Evolutionary conservation across 129 eudicot genomes (phyloP).

Genomic region (Helianthus tuberosus): DNA sequence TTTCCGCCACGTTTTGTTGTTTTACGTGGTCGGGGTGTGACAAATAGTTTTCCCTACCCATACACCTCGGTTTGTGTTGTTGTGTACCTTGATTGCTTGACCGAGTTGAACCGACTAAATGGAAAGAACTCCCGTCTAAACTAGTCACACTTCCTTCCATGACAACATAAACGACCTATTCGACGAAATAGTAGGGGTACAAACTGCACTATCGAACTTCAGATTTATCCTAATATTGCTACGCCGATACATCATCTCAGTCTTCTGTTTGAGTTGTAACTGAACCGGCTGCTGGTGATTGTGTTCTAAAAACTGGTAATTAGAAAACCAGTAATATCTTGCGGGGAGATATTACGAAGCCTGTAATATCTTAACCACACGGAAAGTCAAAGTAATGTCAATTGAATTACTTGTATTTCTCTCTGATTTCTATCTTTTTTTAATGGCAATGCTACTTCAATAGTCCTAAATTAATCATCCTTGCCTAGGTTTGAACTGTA

Average conservation of each 20-base stretch:
- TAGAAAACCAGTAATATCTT: too few species aligned
- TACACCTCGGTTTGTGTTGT: constrained; percentile 76
- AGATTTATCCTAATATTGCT: constrained; percentile 83
- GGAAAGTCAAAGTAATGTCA: too few species aligned
- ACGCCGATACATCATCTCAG: constrained; percentile 65
- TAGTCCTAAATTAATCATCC: too few species aligned
- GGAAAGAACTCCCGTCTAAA: constrained; percentile 72
- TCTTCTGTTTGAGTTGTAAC: constrained; percentile 68
- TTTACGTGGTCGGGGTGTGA: too few species aligned
- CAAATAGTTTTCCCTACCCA: too few species aligned
- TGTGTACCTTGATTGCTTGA: constrained; percentile 69
- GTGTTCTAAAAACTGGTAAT: constrained; percentile 54
- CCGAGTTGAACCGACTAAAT: constrained; percentile 60
- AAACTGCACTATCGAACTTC: constrained; percentile 70
- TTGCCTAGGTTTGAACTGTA: too few species aligned
- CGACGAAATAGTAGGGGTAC: constrained; percentile 82
- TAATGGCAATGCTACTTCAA: too few species aligned
- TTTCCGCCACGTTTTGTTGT: too few species aligned
- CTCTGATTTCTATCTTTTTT: too few species aligned
- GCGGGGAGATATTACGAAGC: too few species aligned
- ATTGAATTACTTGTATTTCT: too few species aligned
- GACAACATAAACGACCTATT: constrained; percentile 85
- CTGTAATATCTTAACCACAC: too few species aligned
- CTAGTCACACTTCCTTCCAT: constrained; percentile 93
- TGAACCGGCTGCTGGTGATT: constrained; percentile 48